Evolutionary conservation across 2,329 filamentous ascomycete species (phyloP).

Genomic region (Emergomyces orientalis): DNA sequence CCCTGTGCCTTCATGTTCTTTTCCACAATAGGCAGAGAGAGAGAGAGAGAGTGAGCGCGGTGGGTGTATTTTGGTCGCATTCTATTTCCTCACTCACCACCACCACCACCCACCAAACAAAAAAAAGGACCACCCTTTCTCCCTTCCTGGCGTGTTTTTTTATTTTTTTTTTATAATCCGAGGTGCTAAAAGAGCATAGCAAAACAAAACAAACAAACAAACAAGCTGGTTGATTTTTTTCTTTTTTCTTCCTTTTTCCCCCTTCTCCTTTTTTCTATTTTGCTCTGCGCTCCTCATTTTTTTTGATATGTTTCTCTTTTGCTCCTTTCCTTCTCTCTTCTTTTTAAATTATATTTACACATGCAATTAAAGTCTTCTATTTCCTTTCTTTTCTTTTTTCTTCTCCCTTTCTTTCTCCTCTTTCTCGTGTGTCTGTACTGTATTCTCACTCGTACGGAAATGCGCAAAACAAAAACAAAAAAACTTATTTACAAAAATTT

Average conservation of each 20-base stretch:
- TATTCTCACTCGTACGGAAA: background rate
- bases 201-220: background rate
- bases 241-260: slow-evolving; percentile 13
- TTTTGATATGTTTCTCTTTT: slow-evolving; percentile 16
- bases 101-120: background rate
- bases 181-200: background rate
- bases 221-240: background rate
- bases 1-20: background rate
- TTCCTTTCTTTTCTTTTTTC: slow-evolving; percentile 2
- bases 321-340: background rate
- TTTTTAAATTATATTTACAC: slow-evolving; percentile 14
- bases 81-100: background rate
- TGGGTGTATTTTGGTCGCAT: background rate
- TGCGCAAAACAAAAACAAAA: background rate
- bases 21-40: background rate
- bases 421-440: slow-evolving; percentile 8
- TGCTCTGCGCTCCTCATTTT: slow-evolving; percentile 3
- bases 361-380: slow-evolving; percentile 13
- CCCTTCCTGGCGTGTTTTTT: background rate
- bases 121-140: background rate
- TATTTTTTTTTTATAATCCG: background rate
- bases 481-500: background rate
- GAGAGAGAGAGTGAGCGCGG: background rate
- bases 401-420: slow-evolving; percentile 13
- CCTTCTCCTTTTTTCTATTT: slow-evolving; percentile 13